Conservation (phyloP, 306 rosid genomes). For the Arachis stenosperma region DNA sequence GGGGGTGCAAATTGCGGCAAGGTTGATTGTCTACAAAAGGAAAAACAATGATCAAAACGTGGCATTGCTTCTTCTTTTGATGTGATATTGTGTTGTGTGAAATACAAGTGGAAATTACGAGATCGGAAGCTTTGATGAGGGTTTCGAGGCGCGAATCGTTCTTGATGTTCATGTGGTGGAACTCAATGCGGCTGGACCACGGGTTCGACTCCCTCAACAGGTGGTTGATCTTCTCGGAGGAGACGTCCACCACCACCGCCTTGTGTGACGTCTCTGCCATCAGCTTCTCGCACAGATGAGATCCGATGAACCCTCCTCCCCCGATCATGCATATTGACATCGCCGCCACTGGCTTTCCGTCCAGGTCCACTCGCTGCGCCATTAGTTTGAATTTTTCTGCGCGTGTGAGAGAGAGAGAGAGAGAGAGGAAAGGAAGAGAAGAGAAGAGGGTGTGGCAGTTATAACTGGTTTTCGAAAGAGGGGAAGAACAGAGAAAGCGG, state of each 20-base stretch:
- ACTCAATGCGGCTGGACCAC: constrained; percentile 79
- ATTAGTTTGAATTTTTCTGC: neutral
- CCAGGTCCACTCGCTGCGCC: constrained; percentile 59
- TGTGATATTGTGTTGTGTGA: no score
- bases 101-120: constrained; percentile 43
- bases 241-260: constrained; percentile 69
- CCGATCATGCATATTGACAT: constrained; percentile 83
- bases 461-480: constrained; percentile 18
- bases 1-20: constrained; percentile 90
- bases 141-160: constrained; percentile 82
- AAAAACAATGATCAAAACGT: no score
- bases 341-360: constrained; percentile 61
- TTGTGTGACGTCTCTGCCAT: constrained; percentile 74
- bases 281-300: constrained; percentile 84
- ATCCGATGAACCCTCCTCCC: constrained; percentile 90
- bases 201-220: constrained; percentile 59
- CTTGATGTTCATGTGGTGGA: constrained; percentile 88
- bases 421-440: neutral
- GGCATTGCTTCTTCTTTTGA: neutral
- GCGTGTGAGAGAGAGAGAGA: neutral
- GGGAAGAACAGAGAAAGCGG: constrained; percentile 31
- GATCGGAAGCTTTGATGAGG: constrained; percentile 78
- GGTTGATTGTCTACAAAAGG: constrained; percentile 67
- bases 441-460: constrained; percentile 26
- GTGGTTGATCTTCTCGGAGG: constrained; percentile 74